Percentiles rank a stretch among this genome's conserved stretches.
Conservation (phyloP, 2,329 filamentous ascomycete genomes). For the Colletotrichum tropicicola region DNA sequence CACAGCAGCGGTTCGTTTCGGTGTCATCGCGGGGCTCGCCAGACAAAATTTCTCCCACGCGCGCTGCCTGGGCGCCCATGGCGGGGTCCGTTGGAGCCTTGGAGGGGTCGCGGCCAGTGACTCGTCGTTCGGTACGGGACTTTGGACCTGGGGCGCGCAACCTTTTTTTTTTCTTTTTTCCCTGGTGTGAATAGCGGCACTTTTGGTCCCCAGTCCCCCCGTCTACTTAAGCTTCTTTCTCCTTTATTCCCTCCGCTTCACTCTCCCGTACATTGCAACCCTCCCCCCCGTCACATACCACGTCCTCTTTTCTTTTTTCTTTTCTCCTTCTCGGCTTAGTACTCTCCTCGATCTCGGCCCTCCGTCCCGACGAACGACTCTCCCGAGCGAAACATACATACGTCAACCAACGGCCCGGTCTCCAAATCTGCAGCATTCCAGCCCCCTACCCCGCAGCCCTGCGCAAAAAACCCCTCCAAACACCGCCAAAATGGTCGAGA, state of each 20-base stretch:
- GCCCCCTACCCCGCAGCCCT: slow-evolving; percentile 23
- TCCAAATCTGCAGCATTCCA: slow-evolving; percentile 26
- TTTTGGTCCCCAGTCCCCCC: neutral
- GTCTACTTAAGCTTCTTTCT: slow-evolving; percentile 21
- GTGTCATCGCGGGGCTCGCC: slow-evolving; percentile 22
- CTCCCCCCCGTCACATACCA: neutral
- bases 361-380: neutral
- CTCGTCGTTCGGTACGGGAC: too few relatives aligned
- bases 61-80: slow-evolving; percentile 12
- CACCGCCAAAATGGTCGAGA: slow-evolving; percentile 75
- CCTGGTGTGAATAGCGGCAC: slow-evolving; percentile 26
- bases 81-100: slow-evolving; percentile 8
- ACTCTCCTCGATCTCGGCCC: neutral
- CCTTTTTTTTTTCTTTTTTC: neutral
- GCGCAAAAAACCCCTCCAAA: slow-evolving; percentile 6
- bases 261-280: neutral
- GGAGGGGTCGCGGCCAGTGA: slow-evolving; percentile 16
- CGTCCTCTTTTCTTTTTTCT: neutral
- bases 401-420: too few relatives aligned
- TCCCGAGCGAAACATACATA: neutral
- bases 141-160: too few relatives aligned
- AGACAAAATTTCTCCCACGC: slow-evolving; percentile 16
- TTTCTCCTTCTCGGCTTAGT: neutral
- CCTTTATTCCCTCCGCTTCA: neutral
- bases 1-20: neutral